These are phyloP conservation scores for Ceratocystis cacaofunesta DNA, from an alignment of 2,329 filamentous ascomycete species.

Conservation along the genomic window DNA sequence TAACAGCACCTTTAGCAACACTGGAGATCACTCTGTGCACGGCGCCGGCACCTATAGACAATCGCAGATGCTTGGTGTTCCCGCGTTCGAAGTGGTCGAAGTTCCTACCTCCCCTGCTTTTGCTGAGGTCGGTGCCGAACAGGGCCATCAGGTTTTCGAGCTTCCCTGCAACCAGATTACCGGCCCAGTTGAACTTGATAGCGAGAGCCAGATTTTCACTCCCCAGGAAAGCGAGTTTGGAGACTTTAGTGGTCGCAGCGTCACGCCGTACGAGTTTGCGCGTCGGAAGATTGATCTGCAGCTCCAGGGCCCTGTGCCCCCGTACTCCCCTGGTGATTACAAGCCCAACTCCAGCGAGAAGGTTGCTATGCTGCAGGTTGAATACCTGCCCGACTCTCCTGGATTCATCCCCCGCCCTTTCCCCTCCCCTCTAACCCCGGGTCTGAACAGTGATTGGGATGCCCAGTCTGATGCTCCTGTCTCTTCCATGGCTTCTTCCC, in stretches of 20 bases:
- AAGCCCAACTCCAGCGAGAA: conserved; percentile 5
- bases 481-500: conserved; percentile 12
- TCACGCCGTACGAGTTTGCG: conserved; percentile 37
- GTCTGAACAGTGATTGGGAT: conserved; percentile 3
- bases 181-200: conserved; percentile 26
- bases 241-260: conserved; percentile 25
- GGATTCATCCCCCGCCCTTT: conserved; percentile 18
- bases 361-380: conserved; percentile 16
- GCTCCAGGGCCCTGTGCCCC: conserved; percentile 35
- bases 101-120: conserved; percentile 5
- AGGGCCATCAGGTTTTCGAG: conserved; percentile 37
- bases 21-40: conserved; percentile 23
- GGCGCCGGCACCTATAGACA: conserved; percentile 15
- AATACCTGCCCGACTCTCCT: not conserved
- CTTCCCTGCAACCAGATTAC: conserved; percentile 32
- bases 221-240: conserved; percentile 21
- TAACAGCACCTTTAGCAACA: conserved; percentile 26
- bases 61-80: not conserved
- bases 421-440: conserved; percentile 7
- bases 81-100: conserved; percentile 17
- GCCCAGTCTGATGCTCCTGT: conserved; percentile 5
- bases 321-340: conserved; percentile 30
- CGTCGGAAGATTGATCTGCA: conserved; percentile 37
- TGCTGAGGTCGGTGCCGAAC: conserved; percentile 29
- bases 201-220: conserved; percentile 24